phyloP scores from a whole-genome alignment of 2,329 filamentous ascomycete genomes.

The Xylariomycetidae sp. region DNA sequence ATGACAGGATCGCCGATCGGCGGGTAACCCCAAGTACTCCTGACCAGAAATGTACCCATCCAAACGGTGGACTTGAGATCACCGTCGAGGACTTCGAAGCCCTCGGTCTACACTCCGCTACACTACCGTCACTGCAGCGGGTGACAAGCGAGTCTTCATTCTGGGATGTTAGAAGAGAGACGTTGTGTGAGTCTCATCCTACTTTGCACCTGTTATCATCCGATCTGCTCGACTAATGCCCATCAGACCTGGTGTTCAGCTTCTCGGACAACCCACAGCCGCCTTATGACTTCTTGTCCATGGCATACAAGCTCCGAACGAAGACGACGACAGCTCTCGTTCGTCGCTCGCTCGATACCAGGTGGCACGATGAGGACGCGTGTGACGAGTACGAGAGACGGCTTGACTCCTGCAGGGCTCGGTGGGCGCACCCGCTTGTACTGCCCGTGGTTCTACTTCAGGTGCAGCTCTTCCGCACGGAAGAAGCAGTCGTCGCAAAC shows the following conservation, averaged over 20 bases:
- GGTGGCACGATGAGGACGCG: conserved; percentile 35
- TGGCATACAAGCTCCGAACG: conserved; percentile 36
- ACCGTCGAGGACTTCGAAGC: conserved; percentile 22
- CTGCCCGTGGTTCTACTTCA: conserved; percentile 40
- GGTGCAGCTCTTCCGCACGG: conserved; percentile 38
- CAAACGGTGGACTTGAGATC: conserved; percentile 20
- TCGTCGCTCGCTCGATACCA: conserved; percentile 36
- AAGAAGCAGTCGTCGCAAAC: conserved; percentile 38
- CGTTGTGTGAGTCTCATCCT: conserved; percentile 18
- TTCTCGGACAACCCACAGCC: conserved; percentile 39
- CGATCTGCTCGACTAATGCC: conserved; percentile 7
- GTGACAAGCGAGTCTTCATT: conserved; percentile 24
- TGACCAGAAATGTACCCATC: conserved; percentile 9
- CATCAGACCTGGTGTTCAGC: conserved; percentile 34
- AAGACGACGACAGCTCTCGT: conserved; percentile 35
- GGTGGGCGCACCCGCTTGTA: conserved; percentile 41
- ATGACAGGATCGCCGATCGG: conserved; percentile 20
- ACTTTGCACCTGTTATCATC: too few species aligned
- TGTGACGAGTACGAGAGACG: conserved; percentile 40
- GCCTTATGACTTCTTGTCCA: conserved; percentile 41
- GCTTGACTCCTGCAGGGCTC: conserved; percentile 36
- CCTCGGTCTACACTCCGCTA: conserved; percentile 21
- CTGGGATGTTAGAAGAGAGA: conserved; percentile 24
- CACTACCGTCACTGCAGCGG: conserved; percentile 19
- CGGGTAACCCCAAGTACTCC: conserved; percentile 8